Evolutionary conservation across 106 monocot genomes (phyloP).

Genomic region (Vanilla planifolia): DNA sequence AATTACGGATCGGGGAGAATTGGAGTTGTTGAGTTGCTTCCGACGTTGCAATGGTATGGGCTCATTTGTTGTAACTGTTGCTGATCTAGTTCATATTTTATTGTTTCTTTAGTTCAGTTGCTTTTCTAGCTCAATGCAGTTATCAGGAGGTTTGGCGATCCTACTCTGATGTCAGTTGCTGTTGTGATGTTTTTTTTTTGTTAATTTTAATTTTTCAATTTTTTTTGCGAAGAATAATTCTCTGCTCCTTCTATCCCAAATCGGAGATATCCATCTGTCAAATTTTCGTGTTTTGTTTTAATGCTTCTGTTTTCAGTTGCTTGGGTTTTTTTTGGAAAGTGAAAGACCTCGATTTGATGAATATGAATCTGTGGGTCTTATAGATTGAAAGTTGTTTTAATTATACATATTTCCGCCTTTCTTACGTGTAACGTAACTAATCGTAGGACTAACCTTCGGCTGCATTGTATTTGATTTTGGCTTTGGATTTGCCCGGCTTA

Average conservation of each 20-base stretch:
- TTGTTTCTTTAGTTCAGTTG: no score
- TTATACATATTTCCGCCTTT: background rate
- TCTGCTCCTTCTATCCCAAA: no score
- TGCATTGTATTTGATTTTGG: background rate
- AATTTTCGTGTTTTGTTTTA: background rate
- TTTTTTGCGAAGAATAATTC: no score
- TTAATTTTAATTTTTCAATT: no score
- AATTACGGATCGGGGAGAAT: background rate
- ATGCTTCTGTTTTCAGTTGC: background rate
- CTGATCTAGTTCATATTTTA: background rate
- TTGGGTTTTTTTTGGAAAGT: no score
- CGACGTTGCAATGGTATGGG: slow-evolving; percentile 11
- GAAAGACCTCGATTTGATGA: background rate
- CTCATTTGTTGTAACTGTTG: background rate
- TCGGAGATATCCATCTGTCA: no score
- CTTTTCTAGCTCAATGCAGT: no score
- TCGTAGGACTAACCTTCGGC: background rate
- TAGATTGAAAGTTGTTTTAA: background rate
- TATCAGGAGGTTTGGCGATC: no score
- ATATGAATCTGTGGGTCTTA: background rate
- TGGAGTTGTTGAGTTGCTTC: background rate
- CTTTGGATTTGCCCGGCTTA: background rate
- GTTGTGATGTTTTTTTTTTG: no score
- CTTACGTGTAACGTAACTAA: background rate
- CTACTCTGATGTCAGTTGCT: no score